Conservation (phyloP, 257 asterid species). For the Solanum bukasovii region DNA sequence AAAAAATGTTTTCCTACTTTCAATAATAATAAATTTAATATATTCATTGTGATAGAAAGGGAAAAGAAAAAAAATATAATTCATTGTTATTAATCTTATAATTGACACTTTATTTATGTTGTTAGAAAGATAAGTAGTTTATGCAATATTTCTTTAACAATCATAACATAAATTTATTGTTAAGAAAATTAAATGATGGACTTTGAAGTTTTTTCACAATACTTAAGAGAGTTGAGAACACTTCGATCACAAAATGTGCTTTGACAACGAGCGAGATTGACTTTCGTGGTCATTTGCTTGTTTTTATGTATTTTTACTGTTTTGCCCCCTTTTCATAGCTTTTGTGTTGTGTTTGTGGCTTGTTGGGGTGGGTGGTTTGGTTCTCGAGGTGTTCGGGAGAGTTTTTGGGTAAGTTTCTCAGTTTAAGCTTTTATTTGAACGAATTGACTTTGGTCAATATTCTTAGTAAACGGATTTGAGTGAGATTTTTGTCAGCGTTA, state of each 20-base stretch:
- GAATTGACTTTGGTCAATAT: too few species aligned
- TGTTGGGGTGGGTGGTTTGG: background rate
- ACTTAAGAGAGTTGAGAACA: too few species aligned
- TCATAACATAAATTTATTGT: background rate
- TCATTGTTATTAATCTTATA: background rate
- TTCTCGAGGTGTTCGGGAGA: background rate
- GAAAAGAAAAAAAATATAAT: too few species aligned
- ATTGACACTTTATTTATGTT: background rate
- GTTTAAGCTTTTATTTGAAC: too few species aligned
- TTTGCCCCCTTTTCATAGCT: background rate
- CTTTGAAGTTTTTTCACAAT: background rate
- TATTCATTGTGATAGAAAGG: too few species aligned
- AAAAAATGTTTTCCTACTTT: background rate
- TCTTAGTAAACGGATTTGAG: too few species aligned
- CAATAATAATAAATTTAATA: too few species aligned
- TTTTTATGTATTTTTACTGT: background rate
- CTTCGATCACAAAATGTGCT: too few species aligned
- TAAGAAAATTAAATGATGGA: background rate
- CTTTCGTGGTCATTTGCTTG: background rate
- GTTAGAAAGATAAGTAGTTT: background rate
- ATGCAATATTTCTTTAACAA: background rate
- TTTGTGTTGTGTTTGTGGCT: background rate
- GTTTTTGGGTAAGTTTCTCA: too few species aligned
- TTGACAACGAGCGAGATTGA: too few species aligned
- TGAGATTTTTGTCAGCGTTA: too few species aligned